Percentiles rank a stretch among this genome's conserved stretches.
These are phyloP conservation scores for Gnaphalium uliginosum DNA, from an alignment of 129 eudicot genomes.

Conservation along the genomic window DNA sequence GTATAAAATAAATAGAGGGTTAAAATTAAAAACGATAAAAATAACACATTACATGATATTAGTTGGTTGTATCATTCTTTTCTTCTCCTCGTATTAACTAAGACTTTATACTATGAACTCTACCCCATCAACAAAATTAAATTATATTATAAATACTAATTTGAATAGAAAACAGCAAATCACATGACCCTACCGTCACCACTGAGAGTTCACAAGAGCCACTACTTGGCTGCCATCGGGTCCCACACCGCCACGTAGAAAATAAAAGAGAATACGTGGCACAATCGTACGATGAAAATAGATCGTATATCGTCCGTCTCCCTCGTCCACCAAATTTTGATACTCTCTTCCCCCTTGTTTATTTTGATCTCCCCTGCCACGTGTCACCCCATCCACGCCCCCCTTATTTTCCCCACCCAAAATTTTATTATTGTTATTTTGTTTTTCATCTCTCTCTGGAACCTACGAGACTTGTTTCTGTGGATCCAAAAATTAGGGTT, in stretches of 20 bases:
- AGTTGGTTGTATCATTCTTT: no score
- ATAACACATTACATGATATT: no score
- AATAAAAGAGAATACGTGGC: constrained; percentile 37
- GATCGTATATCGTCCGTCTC: constrained; percentile 60
- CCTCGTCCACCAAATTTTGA: constrained; percentile 68
- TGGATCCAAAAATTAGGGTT: constrained; percentile 49
- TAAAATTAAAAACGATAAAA: no score
- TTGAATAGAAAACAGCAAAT: not conserved
- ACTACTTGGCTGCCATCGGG: constrained; percentile 21
- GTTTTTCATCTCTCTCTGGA: constrained; percentile 28
- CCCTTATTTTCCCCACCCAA: constrained; percentile 26
- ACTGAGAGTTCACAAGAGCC: constrained; percentile 19
- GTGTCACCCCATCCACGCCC: constrained; percentile 42
- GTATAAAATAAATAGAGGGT: no score
- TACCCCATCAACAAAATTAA: no score
- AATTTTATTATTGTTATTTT: not conserved
- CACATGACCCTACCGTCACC: constrained; percentile 6
- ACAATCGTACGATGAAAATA: constrained; percentile 48
- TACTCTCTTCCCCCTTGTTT: constrained; percentile 42
- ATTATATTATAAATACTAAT: not conserved
- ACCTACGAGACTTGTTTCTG: constrained; percentile 41
- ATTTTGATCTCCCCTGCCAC: constrained; percentile 63
- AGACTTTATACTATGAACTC: no score
- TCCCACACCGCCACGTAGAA: constrained; percentile 22
- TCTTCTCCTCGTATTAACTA: no score